These are phyloP conservation scores for Zizania latifolia DNA, from an alignment of 176 grass and related monocot species.

Conservation along the genomic window DNA sequence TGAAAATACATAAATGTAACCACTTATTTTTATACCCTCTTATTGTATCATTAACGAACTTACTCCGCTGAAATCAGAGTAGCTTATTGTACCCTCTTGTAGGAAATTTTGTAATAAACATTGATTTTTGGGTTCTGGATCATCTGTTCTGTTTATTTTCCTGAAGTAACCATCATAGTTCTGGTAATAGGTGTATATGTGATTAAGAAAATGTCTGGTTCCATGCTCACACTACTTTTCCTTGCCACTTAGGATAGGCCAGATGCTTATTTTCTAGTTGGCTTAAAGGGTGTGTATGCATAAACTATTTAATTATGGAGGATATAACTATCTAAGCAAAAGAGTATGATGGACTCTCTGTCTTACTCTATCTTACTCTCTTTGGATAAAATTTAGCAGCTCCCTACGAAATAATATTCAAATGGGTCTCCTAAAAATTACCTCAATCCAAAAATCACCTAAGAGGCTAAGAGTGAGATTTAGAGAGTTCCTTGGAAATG, in stretches of 20 bases:
- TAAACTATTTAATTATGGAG: background rate
- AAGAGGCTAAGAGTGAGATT: too few species aligned
- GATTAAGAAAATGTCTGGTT: background rate
- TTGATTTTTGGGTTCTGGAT: background rate
- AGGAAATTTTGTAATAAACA: background rate
- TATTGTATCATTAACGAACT: constrained; percentile 8
- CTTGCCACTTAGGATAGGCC: background rate
- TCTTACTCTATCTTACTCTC: too few species aligned
- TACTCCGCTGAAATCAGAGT: constrained; percentile 10
- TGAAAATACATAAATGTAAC: constrained; percentile 36
- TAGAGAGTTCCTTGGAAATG: too few species aligned
- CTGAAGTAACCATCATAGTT: background rate
- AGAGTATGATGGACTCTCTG: too few species aligned
- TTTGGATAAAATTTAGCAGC: too few species aligned
- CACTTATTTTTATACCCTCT: constrained; percentile 8
- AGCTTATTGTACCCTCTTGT: constrained; percentile 18
- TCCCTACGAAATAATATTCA: too few species aligned
- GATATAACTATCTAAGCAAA: background rate
- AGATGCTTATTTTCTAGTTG: background rate
- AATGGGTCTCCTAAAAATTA: too few species aligned
- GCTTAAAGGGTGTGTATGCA: background rate
- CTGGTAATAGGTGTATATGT: background rate
- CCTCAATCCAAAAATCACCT: too few species aligned
- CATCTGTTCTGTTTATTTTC: constrained; percentile 3
- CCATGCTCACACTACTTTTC: background rate